Conservation (phyloP, 129 eudicot genomes). For the Chrysanthemum seticuspe region DNA sequence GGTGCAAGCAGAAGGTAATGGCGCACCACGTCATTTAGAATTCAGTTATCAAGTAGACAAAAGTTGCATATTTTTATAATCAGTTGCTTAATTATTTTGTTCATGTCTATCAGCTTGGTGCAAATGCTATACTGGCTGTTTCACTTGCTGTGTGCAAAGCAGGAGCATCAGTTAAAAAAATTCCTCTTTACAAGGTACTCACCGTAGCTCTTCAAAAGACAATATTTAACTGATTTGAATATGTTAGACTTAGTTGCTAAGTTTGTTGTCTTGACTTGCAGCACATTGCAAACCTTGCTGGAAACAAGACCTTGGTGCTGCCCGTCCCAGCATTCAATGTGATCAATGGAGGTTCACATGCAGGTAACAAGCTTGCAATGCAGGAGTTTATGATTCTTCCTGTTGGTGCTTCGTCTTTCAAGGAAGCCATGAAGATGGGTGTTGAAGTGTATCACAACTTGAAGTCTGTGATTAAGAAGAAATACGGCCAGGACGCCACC, state of each 20-base stretch:
- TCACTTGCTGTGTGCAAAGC: constrained; percentile 48
- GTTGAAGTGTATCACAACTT: constrained; percentile 52
- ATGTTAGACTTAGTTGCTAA: too few relatives aligned
- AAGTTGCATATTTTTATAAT: not conserved
- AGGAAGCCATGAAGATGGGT: constrained; percentile 53
- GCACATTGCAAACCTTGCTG: constrained; percentile 52
- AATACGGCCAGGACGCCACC: constrained; percentile 63
- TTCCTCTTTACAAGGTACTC: constrained; percentile 38
- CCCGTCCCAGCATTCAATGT: constrained; percentile 49
- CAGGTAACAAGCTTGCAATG: constrained; percentile 53
- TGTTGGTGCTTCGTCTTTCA: constrained; percentile 46
- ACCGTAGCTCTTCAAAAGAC: not conserved
- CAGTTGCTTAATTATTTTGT: too few relatives aligned
- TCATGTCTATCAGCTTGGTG: constrained; percentile 41
- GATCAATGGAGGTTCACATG: constrained; percentile 50
- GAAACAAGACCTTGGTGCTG: constrained; percentile 46
- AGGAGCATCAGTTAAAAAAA: constrained; percentile 42
- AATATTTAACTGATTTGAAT: too few relatives aligned
- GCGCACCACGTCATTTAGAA: too few relatives aligned
- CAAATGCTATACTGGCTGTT: constrained; percentile 49
- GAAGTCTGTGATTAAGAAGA: constrained; percentile 56
- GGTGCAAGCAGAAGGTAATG: constrained; percentile 50
- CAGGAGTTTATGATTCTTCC: constrained; percentile 50
- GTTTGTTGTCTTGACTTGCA: constrained; percentile 8
- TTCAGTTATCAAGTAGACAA: too few relatives aligned